A percentile compares a stretch with the other conserved stretches of the same genome.
Evolutionary conservation across 2,329 filamentous ascomycete genomes (phyloP).

Genomic region (Colletotrichum horii): DNA sequence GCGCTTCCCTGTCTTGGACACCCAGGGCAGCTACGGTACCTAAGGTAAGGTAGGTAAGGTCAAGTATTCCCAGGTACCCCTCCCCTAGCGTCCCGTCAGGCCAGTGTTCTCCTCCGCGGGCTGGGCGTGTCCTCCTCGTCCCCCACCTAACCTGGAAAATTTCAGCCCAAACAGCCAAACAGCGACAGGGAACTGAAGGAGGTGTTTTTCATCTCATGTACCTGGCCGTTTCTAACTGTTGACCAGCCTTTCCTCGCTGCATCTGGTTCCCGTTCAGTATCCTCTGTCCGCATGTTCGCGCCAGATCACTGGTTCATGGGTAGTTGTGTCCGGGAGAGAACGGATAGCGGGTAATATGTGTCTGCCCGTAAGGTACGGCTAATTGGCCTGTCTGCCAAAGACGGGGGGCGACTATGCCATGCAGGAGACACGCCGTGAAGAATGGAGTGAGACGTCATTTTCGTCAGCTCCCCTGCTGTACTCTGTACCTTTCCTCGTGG

Average conservation of each 20-base stretch:
- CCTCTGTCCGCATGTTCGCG: background rate
- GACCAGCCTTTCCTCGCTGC: background rate
- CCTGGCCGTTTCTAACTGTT: background rate
- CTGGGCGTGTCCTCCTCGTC: background rate
- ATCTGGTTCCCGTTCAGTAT: background rate
- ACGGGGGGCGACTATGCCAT: background rate
- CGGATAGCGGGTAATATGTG: background rate
- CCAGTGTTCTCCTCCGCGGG: background rate
- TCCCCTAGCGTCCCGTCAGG: background rate
- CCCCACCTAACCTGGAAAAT: background rate
- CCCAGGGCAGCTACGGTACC: no score
- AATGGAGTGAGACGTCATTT: background rate
- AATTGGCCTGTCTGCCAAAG: background rate
- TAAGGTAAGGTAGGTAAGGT: background rate
- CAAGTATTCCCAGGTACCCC: background rate
- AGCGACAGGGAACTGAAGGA: background rate
- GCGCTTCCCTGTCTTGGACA: background rate
- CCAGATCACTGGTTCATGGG: background rate
- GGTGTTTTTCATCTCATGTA: background rate
- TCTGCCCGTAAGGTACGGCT: background rate
- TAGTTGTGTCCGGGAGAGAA: background rate
- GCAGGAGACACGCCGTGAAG: background rate
- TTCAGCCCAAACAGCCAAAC: slow-evolving; percentile 16
- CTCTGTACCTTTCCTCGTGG: background rate
- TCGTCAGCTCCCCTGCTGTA: background rate